Evolutionary conservation across 345 rosid species (phyloP).

Genomic region (Brassica carinata): DNA sequence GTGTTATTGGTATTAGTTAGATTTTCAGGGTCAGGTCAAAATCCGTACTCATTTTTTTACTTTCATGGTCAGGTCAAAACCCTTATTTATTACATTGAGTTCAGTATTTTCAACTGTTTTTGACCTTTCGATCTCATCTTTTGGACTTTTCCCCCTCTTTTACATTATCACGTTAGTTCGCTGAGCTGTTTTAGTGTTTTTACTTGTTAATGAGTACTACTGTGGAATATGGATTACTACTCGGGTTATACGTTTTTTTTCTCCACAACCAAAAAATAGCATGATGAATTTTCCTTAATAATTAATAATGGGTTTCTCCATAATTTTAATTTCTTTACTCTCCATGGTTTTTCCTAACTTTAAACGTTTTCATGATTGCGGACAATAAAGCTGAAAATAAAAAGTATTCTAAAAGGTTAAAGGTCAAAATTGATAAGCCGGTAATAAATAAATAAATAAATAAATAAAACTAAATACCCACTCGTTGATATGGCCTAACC

Average conservation of each 20-base stretch:
- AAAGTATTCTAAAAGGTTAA: background rate
- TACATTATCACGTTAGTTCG: background rate
- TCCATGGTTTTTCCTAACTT: background rate
- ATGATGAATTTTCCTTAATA: too few species aligned
- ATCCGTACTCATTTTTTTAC: background rate
- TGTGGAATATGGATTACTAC: too few species aligned
- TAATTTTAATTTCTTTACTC: background rate
- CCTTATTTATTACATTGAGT: background rate
- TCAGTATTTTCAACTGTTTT: background rate
- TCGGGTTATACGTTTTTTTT: background rate
- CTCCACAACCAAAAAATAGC: background rate
- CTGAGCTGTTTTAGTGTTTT: slow-evolving; percentile 12
- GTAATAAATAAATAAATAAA: background rate
- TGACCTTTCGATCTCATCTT: background rate
- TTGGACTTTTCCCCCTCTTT: background rate
- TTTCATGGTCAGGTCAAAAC: background rate
- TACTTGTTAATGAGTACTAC: background rate
- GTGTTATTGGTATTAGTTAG: background rate
- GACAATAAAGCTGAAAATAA: background rate
- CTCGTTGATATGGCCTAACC: background rate
- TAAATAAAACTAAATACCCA: background rate
- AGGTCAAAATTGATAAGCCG: slow-evolving; percentile 19
- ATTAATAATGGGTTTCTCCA: background rate
- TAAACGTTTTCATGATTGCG: background rate
- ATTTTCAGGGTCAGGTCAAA: slow-evolving; percentile 11